Percentiles rank a stretch among this genome's conserved stretches.
These are phyloP conservation scores for Tubosaeta sp. DNA, from an alignment of 768 basidiomycete genomes.

Conservation along the genomic window DNA sequence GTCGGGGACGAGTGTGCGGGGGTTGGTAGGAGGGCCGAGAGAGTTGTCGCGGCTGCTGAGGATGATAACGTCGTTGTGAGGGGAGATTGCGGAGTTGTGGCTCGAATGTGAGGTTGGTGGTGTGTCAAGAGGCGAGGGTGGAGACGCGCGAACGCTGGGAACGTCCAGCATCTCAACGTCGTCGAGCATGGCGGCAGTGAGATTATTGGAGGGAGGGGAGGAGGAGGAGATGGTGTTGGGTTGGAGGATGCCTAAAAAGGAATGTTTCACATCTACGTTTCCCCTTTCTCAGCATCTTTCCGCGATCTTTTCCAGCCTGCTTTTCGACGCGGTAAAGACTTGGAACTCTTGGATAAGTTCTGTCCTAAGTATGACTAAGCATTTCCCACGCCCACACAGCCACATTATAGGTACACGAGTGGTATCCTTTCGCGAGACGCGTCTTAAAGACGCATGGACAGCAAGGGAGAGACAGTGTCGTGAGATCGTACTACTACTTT, in stretches of 20 bases:
- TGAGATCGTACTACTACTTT: no score
- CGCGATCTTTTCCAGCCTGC: slow-evolving; percentile 21
- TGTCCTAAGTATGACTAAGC: slow-evolving; percentile 18
- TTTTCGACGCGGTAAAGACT: slow-evolving; percentile 20
- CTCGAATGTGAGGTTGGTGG: slow-evolving; percentile 11
- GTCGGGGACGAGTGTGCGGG: slow-evolving; percentile 13
- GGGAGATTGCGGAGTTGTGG: slow-evolving; percentile 17
- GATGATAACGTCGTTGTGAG: slow-evolving; percentile 23
- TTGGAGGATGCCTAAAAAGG: slow-evolving; percentile 35
- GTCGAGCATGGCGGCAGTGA: slow-evolving; percentile 15
- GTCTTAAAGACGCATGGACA: no score
- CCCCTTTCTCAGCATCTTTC: slow-evolving; percentile 30
- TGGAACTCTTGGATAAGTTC: slow-evolving; percentile 15
- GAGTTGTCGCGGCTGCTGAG: slow-evolving; percentile 31
- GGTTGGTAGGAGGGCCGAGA: slow-evolving; percentile 9
- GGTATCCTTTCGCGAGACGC: no score
- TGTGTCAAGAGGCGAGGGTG: slow-evolving; percentile 5
- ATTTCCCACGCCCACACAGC: slow-evolving; percentile 7
- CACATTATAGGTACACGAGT: background rate
- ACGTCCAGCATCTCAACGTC: slow-evolving; percentile 30
- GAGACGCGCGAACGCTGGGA: background rate
- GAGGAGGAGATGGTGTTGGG: slow-evolving; percentile 29
- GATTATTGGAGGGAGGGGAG: slow-evolving; percentile 19
- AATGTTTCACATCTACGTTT: slow-evolving; percentile 28
- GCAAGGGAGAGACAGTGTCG: no score